Evolutionary conservation across 2,329 filamentous ascomycete species (phyloP), one percentile per base, ranked within the genome.

Genomic region (Elsinoe perseae): DNA sequence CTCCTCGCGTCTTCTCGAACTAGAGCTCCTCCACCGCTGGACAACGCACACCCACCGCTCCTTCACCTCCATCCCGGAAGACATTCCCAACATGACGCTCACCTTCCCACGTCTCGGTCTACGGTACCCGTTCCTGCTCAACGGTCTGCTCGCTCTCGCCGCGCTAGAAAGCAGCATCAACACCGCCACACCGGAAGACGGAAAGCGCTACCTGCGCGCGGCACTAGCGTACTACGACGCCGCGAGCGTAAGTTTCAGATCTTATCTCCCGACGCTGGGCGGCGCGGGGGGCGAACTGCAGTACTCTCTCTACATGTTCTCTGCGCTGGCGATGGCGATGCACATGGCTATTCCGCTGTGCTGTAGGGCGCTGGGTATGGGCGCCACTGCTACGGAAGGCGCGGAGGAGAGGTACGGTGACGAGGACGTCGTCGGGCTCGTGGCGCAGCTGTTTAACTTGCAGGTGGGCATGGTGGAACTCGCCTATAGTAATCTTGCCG

Each of bases 1-100:
- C 18, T 36, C 48, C 38, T 34, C 21, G 28, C 38, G 40, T 16
- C 42, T 56, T 12, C 53, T 56, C 38, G 53, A 56, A 34, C 53
- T 56, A 23, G 53, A 56, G 28, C 53, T 56, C 36, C 53, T 56
- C 20, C 53, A 56, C 53, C 53, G 53, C 53, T 56, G 53, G 53
- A 46, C 53, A 18, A 46, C 53, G 2, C 6, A 4, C 38, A 46
- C 53, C n/a, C 43, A 56, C 53, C 23, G 16, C 18, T 30, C 53
- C 38, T 40, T 56, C 53, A 42, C 36, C 42, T 34, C 27, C 8
- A 34, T 36, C n/a, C 20, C 42, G 7, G 53, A 44, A 25, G 53
- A 56, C 40, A 23, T 44, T 12, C 36, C 38, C 23, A 44, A 28
- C 28, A 28, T 42, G 53, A 28, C 25, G 2, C 18, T 42, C 27